Evolutionary conservation across 2,329 filamentous ascomycete genomes (phyloP).

Genomic region (Dactylellina cionopaga): DNA sequence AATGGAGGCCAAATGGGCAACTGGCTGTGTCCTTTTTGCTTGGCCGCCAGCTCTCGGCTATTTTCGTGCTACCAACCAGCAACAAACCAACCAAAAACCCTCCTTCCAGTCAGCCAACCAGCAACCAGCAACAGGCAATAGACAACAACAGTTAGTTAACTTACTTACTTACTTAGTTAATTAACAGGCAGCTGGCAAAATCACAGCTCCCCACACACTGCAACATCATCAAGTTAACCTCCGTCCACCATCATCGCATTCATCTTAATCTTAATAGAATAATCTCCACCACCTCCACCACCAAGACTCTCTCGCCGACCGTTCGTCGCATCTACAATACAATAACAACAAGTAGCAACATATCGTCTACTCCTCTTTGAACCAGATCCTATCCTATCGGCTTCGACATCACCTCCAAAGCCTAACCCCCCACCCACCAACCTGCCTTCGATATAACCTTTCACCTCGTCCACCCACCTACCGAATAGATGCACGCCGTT

Average conservation of each 20-base stretch:
- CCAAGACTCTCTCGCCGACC: too few species aligned
- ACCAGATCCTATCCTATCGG: neutral
- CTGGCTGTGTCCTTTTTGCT: neutral
- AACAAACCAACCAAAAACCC: neutral
- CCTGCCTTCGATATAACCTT: neutral
- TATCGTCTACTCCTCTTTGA: neutral
- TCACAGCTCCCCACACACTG: too few species aligned
- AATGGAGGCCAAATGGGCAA: too few species aligned
- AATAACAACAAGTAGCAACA: too few species aligned
- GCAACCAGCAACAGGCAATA: neutral
- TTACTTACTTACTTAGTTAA: too few species aligned
- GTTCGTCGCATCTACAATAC: neutral
- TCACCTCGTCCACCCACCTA: neutral
- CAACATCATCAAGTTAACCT: neutral
- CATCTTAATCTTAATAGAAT: neutral
- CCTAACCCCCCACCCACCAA: neutral
- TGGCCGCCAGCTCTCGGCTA: slow-evolving; percentile 3
- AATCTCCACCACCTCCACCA: neutral
- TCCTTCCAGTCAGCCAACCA: neutral
- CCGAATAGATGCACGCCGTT: slow-evolving; percentile 50
- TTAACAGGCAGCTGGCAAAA: too few species aligned
- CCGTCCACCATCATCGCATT: neutral
- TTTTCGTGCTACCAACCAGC: slow-evolving; percentile 9
- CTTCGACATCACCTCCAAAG: neutral
- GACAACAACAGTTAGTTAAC: neutral